These are phyloP conservation scores for Globisporangium recalcitrans DNA, from an alignment of 352 stramenopile species.

Conservation along the genomic window DNA sequence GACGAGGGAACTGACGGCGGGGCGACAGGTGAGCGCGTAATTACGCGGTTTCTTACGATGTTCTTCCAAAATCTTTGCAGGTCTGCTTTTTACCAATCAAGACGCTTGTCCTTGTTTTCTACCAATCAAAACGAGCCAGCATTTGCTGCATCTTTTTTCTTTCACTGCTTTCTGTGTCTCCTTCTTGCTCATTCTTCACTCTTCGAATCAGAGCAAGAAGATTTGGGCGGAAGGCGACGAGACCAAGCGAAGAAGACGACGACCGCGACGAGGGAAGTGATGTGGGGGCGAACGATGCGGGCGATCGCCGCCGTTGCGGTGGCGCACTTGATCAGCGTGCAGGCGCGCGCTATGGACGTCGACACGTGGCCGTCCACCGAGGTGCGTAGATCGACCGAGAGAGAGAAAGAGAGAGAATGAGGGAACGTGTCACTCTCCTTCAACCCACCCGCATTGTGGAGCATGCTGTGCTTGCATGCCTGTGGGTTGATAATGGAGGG, in stretches of 20 bases:
- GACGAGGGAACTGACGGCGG: background rate
- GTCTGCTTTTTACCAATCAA: background rate
- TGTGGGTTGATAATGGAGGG: conserved; percentile 7
- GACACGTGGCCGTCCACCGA: conserved; percentile 80
- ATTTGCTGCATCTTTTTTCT: background rate
- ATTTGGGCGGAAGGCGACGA: conserved; percentile 7
- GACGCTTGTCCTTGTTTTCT: background rate
- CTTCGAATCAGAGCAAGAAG: conserved; percentile 10
- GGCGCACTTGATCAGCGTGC: conserved; percentile 18
- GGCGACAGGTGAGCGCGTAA: background rate
- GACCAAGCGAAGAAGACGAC: conserved; percentile 11
- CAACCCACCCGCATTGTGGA: background rate
- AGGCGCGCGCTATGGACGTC: conserved; percentile 61
- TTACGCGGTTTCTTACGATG: background rate
- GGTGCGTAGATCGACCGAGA: conserved; percentile 27
- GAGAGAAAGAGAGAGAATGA: background rate
- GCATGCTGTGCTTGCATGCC: background rate
- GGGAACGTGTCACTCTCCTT: background rate
- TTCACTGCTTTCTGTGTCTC: background rate
- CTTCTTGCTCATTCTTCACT: conserved; percentile 1
- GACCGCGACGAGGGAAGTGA: conserved; percentile 10
- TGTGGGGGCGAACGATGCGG: conserved; percentile 12
- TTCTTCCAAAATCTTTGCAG: background rate
- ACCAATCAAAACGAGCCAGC: background rate
- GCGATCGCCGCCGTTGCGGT: conserved; percentile 15